A percentile compares a stretch with the other conserved stretches of the same genome.
Evolutionary conservation across 345 rosid species (phyloP).

Genomic region (Gossypium bickii): DNA sequence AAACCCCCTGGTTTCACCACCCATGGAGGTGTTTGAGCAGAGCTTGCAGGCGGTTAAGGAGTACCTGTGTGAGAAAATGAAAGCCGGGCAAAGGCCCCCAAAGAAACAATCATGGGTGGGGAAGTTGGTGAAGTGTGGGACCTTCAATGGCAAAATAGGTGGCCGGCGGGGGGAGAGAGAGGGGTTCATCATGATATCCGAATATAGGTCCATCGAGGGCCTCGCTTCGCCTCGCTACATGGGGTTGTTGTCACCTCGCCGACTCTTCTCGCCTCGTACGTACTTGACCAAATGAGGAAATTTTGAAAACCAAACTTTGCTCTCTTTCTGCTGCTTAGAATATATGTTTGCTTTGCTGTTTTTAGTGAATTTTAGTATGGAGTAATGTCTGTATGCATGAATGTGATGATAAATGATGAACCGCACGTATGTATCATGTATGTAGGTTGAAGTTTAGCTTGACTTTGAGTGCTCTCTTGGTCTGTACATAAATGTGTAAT

Average conservation of each 20-base stretch:
- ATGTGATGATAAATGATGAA: no score
- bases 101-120: conserved; percentile 74
- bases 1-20: conserved; percentile 74
- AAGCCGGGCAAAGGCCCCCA: conserved; percentile 22
- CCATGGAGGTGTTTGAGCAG: conserved; percentile 58
- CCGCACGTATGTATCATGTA: no score
- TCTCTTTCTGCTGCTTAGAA: no score
- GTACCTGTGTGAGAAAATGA: conserved; percentile 67
- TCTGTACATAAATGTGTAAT: no score
- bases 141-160: conserved; percentile 37
- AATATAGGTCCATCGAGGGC: conserved; percentile 44
- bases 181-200: conserved; percentile 35
- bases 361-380: no score
- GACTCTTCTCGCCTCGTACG: conserved; percentile 56
- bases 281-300: conserved; percentile 32
- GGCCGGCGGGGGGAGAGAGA: conserved; percentile 40
- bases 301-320: no score
- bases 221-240: conserved; percentile 54
- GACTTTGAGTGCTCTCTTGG: no score
- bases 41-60: conserved; percentile 54
- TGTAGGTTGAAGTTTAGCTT: no score
- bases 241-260: conserved; percentile 66
- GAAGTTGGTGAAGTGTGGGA: conserved; percentile 54
- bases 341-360: no score
- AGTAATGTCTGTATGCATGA: no score